Conservation (phyloP, 2,329 filamentous ascomycete genomes). For the Xylaria sp. region DNA sequence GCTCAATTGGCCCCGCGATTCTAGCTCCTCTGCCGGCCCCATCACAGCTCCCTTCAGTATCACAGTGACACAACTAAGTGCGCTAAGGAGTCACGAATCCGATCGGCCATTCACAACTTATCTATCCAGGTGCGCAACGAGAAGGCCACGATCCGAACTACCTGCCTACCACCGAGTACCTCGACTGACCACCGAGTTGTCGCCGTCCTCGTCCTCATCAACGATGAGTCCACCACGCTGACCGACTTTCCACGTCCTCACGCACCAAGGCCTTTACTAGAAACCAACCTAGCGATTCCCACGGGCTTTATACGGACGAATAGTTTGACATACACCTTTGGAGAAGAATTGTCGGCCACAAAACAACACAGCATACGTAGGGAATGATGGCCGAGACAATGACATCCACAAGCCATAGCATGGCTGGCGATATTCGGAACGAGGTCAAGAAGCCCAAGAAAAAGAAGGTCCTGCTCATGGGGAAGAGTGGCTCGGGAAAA, state of each 20-base stretch:
- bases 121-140: background rate
- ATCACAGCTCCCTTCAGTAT: background rate
- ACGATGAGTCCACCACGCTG: conserved; percentile 28
- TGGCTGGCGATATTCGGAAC: conserved; percentile 54
- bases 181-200: background rate
- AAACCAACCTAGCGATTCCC: background rate
- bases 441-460: conserved; percentile 79
- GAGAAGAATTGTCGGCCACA: conserved; percentile 1
- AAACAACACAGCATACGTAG: background rate
- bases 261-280: background rate
- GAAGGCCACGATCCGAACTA: background rate
- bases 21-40: conserved; percentile 14
- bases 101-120: background rate
- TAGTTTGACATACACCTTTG: conserved; percentile 41
- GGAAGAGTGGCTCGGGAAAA: conserved; percentile 96
- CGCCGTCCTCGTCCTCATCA: background rate
- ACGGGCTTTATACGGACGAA: background rate
- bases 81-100: background rate
- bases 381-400: conserved; percentile 47
- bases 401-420: conserved; percentile 44
- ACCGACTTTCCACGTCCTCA: conserved; percentile 10
- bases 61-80: background rate
- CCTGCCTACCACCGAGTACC: background rate
- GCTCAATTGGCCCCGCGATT: conserved; percentile 23
- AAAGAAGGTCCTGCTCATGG: conserved; percentile 90